A percentile compares a stretch with the other conserved stretches of the same genome.
Conservation (phyloP, 2,329 filamentous ascomycete species). For the Fusarium dlaminii region DNA sequence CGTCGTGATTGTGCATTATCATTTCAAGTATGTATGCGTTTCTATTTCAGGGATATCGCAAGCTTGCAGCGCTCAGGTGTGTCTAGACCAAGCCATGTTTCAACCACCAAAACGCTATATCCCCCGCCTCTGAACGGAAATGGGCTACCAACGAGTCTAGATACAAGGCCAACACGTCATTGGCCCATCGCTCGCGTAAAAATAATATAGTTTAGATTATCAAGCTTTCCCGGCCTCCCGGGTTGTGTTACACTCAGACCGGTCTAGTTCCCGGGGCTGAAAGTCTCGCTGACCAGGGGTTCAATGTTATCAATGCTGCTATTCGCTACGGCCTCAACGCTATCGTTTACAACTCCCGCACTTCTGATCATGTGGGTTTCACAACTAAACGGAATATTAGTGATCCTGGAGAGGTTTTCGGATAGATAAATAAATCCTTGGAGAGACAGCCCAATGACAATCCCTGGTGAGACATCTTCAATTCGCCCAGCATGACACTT, state of each 20-base stretch:
- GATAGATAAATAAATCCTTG: neutral
- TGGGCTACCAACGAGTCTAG: neutral
- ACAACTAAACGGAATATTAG: neutral
- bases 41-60: conserved; percentile 6
- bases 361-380: conserved; percentile 14
- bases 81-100: conserved; percentile 40
- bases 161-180: neutral
- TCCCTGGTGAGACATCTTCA: neutral
- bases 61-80: neutral
- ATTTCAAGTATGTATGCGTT: neutral
- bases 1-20: neutral
- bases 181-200: neutral
- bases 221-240: conserved; percentile 2
- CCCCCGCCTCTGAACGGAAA: conserved; percentile 25
- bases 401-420: neutral
- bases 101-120: conserved; percentile 8
- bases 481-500: conserved; percentile 28
- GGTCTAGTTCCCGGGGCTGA: conserved; percentile 37
- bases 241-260: conserved; percentile 23
- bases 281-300: conserved; percentile 16
- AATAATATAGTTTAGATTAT: conserved; percentile 4
- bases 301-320: neutral
- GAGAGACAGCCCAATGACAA: neutral
- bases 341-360: conserved; percentile 3
- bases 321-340: neutral